Conservation (phyloP, 2,329 filamentous ascomycete species). For the Camillea tinctor region DNA sequence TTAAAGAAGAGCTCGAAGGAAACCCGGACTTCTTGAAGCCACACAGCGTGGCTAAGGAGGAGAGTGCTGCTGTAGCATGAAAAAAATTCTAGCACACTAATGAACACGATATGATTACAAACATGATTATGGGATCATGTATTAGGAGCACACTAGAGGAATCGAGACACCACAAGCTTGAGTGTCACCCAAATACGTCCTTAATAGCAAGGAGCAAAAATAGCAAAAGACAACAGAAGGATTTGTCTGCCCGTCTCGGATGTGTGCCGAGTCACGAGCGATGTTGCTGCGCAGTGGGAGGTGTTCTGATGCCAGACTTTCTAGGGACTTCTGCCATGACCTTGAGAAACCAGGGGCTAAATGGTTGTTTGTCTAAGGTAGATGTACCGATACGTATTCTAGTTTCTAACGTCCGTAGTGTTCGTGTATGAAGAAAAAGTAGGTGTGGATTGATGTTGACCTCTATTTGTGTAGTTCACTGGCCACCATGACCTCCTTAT, state of each 20-base stretch:
- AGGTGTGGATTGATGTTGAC: not conserved
- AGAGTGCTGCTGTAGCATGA: constrained; percentile 37
- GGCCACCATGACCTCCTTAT: too few species aligned
- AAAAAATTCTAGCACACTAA: constrained; percentile 19
- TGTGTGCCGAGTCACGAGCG: not conserved
- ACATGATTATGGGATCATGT: not conserved
- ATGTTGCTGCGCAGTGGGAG: not conserved
- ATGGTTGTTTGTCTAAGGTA: not conserved
- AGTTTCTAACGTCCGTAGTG: not conserved
- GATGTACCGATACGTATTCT: not conserved
- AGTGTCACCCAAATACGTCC: not conserved
- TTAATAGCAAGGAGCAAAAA: not conserved
- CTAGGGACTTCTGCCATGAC: not conserved
- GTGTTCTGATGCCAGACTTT: not conserved
- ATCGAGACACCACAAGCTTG: not conserved
- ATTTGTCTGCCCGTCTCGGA: not conserved
- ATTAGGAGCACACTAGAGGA: not conserved
- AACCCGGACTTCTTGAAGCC: constrained; percentile 79
- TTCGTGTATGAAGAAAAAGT: not conserved
- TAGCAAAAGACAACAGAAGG: not conserved
- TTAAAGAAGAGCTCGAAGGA: constrained; percentile 89
- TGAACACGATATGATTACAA: not conserved
- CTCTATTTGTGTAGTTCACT: too few species aligned
- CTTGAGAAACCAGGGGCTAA: not conserved
- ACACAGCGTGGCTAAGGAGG: constrained; percentile 56